phyloP scores from a whole-genome alignment of 1,284 basidiomycete genomes.

The Marasmius tenuissimus region DNA sequence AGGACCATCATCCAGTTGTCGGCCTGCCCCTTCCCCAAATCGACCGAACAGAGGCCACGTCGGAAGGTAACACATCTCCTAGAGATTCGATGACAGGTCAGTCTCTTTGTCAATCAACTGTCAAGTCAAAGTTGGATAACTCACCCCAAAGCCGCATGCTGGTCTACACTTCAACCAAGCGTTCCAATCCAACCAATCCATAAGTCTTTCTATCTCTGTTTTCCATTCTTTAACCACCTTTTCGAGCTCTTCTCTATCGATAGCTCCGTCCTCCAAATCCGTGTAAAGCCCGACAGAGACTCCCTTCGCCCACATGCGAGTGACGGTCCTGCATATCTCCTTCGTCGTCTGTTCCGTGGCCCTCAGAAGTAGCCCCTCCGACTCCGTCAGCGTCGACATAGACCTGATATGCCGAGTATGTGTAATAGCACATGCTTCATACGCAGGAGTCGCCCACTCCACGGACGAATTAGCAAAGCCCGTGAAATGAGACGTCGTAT shows the following conservation, averaged over 20 bases:
- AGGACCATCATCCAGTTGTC: neutral
- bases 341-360: slow-evolving; percentile 32
- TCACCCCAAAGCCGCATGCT: slow-evolving; percentile 10
- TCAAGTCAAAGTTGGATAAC: neutral
- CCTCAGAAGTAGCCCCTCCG: slow-evolving; percentile 33
- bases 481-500: slow-evolving; percentile 1
- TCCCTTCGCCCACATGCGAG: slow-evolving; percentile 42
- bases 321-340: slow-evolving; percentile 48
- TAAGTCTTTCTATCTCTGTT: slow-evolving; percentile 1
- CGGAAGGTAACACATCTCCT: slow-evolving; percentile 13
- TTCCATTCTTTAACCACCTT: slow-evolving; percentile 5
- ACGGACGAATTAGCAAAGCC: slow-evolving; percentile 4
- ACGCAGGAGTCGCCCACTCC: slow-evolving; percentile 32
- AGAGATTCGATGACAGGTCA: neutral
- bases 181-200: slow-evolving; percentile 14
- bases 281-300: slow-evolving; percentile 32
- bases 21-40: neutral
- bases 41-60: slow-evolving; percentile 9
- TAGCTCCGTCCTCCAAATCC: neutral
- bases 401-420: slow-evolving; percentile 31
- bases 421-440: slow-evolving; percentile 33
- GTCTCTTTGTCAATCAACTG: neutral
- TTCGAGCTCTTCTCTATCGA: neutral
- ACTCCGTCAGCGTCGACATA: slow-evolving; percentile 26
- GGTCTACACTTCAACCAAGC: slow-evolving; percentile 13